Evolutionary conservation across 2,329 filamentous ascomycete genomes (phyloP), one percentile per base, ranked within the genome.

Genomic region (Aspergillus calidoustus): DNA sequence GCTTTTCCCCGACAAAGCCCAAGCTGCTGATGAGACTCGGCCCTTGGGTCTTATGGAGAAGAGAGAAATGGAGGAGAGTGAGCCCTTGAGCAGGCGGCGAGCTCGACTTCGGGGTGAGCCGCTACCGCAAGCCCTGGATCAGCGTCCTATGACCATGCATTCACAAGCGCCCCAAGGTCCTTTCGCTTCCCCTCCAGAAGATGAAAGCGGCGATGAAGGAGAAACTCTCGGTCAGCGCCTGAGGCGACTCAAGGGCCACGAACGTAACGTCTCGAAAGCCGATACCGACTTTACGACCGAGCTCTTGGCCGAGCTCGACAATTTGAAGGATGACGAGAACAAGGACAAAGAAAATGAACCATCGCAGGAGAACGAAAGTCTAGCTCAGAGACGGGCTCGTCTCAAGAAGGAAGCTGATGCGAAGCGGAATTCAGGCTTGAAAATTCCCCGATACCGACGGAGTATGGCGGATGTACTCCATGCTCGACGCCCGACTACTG

Each of bases 1-100:
- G 66, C 83, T 99, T 17, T 91, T 86, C 69, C 88, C 89, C 1
- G 76, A 77, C 13, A 78, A 79, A 58, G 70, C 72, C 17, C 66
- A 66, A 9, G 62, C 55, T 2, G 61, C 69, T 9, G 72, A 75
- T n/a, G 74, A 77, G 4, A 69, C 72, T 49, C 72, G 77, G 31
- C 80, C 81, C 1, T 57, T 81, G 30, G 81, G 81, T n/a, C 71
- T 83, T 8, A 77, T 83, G 71, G 80, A 96, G 72, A 88, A 87
- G 69, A 88, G 92, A 51, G 90, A 96, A 62, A 80, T 95, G 66
- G 95, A 99, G 74, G 95, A 99, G 71, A 95, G 93, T 59, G 95
- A 98, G 74, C 93, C 95, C 0, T 81, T 97, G 22, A 93, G 90
- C 69, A 84, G 84, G 44, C 89, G 93, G 3, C 87, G 91, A 52